phyloP scores from a whole-genome alignment of 2,329 filamentous ascomycete genomes.

The Penicillium decumbens region DNA sequence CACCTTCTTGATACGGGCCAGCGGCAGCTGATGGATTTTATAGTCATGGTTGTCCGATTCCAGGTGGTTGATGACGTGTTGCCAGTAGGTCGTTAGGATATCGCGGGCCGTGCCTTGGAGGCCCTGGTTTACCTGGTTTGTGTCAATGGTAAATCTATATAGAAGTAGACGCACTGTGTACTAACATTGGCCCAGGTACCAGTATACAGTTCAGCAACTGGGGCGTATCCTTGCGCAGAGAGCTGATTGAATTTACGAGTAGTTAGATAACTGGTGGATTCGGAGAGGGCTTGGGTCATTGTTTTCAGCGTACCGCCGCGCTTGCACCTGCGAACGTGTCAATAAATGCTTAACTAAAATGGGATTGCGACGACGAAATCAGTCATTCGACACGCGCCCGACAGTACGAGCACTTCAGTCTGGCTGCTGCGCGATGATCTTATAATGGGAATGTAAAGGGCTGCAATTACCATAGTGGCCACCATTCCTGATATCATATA shows the following conservation, averaged over 20 bases:
- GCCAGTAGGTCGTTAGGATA: constrained; percentile 98
- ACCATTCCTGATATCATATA: constrained; percentile 69
- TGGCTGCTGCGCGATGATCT: constrained; percentile 1
- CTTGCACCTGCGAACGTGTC: constrained; percentile 55
- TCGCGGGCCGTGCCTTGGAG: constrained; percentile 90
- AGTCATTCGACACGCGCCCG: not conserved
- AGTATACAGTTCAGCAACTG: constrained; percentile 84
- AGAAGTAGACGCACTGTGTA: constrained; percentile 9
- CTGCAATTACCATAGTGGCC: constrained; percentile 67
- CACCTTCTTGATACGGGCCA: constrained; percentile 99
- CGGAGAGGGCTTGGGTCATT: not conserved
- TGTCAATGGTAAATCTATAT: constrained; percentile 20
- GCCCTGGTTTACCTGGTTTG: constrained; percentile 79
- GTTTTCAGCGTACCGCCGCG: constrained; percentile 54
- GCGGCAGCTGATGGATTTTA: constrained; percentile 92
- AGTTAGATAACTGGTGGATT: constrained; percentile 16
- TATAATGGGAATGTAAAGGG: not conserved
- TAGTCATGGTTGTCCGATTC: constrained; percentile 96
- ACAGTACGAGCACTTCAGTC: not conserved
- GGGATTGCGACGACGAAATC: not conserved
- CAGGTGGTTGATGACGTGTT: constrained; percentile 93
- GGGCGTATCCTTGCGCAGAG: constrained; percentile 78
- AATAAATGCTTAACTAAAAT: constrained; percentile 6
- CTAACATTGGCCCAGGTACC: constrained; percentile 91
- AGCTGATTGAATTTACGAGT: constrained; percentile 53